These are phyloP conservation scores for Daedaleopsis nitida DNA, from an alignment of 768 basidiomycete species.

Conservation along the genomic window DNA sequence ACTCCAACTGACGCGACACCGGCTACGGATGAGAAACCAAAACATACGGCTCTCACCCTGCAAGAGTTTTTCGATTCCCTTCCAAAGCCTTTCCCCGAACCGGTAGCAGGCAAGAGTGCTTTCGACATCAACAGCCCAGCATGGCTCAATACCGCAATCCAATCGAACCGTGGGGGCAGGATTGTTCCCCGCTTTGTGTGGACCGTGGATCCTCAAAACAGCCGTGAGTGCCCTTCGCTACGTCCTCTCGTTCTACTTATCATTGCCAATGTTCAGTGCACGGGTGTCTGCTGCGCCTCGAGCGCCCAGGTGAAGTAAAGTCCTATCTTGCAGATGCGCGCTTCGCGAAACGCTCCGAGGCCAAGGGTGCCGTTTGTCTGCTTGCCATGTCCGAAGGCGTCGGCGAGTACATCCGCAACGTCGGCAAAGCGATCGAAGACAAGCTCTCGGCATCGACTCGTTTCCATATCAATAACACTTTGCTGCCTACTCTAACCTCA, in stretches of 20 bases:
- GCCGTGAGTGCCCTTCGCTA: constrained; percentile 40
- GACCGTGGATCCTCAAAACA: constrained; percentile 42
- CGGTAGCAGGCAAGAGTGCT: constrained; percentile 46
- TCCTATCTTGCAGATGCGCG: constrained; percentile 66
- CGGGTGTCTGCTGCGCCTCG: constrained; percentile 63
- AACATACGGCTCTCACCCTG: constrained; percentile 39
- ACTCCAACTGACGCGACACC: constrained; percentile 43
- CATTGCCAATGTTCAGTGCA: constrained; percentile 48
- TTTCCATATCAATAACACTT: constrained; percentile 43
- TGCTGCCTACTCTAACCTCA: constrained; percentile 46
- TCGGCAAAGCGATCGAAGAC: constrained; percentile 44
- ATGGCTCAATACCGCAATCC: constrained; percentile 54
- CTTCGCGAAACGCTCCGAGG: constrained; percentile 62
- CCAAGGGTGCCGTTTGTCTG: constrained; percentile 69
- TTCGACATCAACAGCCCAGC: constrained; percentile 55
- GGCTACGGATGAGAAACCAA: constrained; percentile 13
- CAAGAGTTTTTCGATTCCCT: constrained; percentile 66
- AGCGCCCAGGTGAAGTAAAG: constrained; percentile 50
- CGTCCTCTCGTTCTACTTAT: constrained; percentile 2
- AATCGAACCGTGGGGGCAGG: constrained; percentile 53
- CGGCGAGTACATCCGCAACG: constrained; percentile 53
- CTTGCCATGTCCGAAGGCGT: constrained; percentile 66
- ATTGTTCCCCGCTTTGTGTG: constrained; percentile 47
- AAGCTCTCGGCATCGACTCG: constrained; percentile 49
- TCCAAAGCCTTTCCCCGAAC: constrained; percentile 63